Evolutionary conservation across 257 asterid genomes (phyloP).

Genomic region (Primulina eburnea): DNA sequence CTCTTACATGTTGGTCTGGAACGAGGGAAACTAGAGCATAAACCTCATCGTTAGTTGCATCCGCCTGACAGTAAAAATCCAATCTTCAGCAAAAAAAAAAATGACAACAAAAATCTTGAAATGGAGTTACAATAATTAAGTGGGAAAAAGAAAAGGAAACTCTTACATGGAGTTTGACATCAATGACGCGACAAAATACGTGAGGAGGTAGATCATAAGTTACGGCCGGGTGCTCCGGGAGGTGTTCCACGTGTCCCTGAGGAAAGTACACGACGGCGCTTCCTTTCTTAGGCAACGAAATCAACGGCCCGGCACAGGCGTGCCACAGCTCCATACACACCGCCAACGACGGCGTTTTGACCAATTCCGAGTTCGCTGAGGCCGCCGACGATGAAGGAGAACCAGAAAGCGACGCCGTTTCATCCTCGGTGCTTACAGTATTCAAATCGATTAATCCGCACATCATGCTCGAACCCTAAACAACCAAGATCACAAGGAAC

Average conservation of each 20-base stretch:
- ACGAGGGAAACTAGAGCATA: slow-evolving; percentile 80
- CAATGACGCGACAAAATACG: slow-evolving; percentile 86
- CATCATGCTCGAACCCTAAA: slow-evolving; percentile 57
- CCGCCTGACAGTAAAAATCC: slow-evolving; percentile 54
- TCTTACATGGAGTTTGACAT: slow-evolving; percentile 83
- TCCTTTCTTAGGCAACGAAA: slow-evolving; percentile 87
- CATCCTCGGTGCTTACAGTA: slow-evolving; percentile 59
- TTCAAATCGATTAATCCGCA: slow-evolving; percentile 76
- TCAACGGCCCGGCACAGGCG: slow-evolving; percentile 98
- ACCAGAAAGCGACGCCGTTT: slow-evolving; percentile 34
- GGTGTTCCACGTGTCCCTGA: slow-evolving; percentile 85
- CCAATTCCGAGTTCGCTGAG: slow-evolving; percentile 34
- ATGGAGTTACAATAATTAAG: neutral
- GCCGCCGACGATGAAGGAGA: slow-evolving; percentile 39
- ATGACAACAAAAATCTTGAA: slow-evolving; percentile 2
- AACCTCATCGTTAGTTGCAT: slow-evolving; percentile 79
- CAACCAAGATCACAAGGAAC: slow-evolving; percentile 16
- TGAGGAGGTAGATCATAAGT: slow-evolving; percentile 72
- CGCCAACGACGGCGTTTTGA: slow-evolving; percentile 35
- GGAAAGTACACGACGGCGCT: slow-evolving; percentile 80
- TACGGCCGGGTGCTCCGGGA: slow-evolving; percentile 51
- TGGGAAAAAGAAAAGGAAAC: neutral
- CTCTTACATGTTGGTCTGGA: slow-evolving; percentile 70
- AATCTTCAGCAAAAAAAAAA: slow-evolving; percentile 10
- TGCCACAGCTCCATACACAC: slow-evolving; percentile 98